These are phyloP conservation scores for Coccomyxa sp. DNA, from an alignment of 139 green algal genomes.

Conservation along the genomic window DNA sequence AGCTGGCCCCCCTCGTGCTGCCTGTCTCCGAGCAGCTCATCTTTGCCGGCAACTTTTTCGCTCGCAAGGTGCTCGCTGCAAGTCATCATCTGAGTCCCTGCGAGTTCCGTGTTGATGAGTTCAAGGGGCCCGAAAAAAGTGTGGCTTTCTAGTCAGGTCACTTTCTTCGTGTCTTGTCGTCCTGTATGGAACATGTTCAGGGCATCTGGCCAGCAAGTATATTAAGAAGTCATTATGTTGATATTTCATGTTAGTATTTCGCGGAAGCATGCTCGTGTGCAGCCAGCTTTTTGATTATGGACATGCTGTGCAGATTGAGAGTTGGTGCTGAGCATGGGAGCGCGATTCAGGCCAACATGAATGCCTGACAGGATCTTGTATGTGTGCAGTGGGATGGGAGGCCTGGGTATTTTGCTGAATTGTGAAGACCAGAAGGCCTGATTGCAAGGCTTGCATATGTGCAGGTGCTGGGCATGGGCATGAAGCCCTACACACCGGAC, in stretches of 20 bases:
- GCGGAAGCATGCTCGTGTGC: background rate
- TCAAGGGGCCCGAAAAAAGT: too few relatives aligned
- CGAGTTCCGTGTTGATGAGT: too few relatives aligned
- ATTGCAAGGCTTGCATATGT: background rate
- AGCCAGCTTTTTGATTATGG: background rate
- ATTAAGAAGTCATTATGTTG: background rate
- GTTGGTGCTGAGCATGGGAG: too few relatives aligned
- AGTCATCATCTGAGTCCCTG: background rate
- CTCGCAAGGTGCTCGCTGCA: constrained; percentile 3
- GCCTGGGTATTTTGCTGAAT: background rate
- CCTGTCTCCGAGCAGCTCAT: constrained; percentile 24
- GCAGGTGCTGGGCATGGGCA: constrained; percentile 37
- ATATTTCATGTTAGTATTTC: background rate
- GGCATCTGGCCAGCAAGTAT: too few relatives aligned
- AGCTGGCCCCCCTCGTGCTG: constrained; percentile 18
- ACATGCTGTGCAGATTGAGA: too few relatives aligned
- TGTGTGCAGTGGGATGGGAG: too few relatives aligned
- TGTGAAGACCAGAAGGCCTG: background rate
- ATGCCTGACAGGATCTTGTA: too few relatives aligned
- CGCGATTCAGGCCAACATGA: too few relatives aligned
- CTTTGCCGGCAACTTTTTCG: constrained; percentile 25
- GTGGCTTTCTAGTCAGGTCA: too few relatives aligned
- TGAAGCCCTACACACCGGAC: constrained; percentile 91
- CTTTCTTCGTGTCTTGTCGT: too few relatives aligned
- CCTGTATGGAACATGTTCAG: too few relatives aligned